Conservation (phyloP, 768 basidiomycete genomes). For the Naganishia kalamii region DNA sequence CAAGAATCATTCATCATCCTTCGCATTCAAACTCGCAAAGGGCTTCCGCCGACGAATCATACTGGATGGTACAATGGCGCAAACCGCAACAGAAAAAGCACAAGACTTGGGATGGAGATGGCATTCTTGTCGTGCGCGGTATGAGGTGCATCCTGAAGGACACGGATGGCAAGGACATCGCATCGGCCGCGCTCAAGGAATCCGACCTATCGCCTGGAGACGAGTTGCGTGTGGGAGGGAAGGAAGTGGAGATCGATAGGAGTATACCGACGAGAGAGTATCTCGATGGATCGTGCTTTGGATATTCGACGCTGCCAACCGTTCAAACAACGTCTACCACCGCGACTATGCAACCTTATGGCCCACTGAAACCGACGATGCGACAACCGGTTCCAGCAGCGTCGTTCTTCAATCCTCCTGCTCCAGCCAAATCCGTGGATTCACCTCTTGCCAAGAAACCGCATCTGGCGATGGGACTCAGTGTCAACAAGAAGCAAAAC, state of each 20-base stretch:
- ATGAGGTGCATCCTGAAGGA: constrained; percentile 34
- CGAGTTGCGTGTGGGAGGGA: constrained; percentile 36
- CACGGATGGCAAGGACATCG: constrained; percentile 35
- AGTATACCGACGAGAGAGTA: constrained; percentile 26
- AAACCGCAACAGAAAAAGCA: constrained; percentile 20
- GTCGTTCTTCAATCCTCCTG: constrained; percentile 33
- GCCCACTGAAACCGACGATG: constrained; percentile 14
- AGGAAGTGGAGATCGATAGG: constrained; percentile 27
- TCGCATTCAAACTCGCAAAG: background rate
- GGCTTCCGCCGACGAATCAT: constrained; percentile 6
- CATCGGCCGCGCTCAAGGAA: constrained; percentile 20
- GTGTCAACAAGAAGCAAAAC: constrained; percentile 29
- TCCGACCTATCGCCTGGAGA: constrained; percentile 27
- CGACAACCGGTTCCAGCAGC: constrained; percentile 26
- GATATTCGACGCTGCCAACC: constrained; percentile 23
- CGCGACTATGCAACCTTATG: constrained; percentile 8
- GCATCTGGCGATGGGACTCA: constrained; percentile 28
- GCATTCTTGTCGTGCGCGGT: constrained; percentile 35
- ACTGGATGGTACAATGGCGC: constrained; percentile 30
- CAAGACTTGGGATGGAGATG: constrained; percentile 46
- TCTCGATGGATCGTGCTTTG: constrained; percentile 27
- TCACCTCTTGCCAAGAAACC: constrained; percentile 15
- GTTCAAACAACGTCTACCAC: constrained; percentile 30
- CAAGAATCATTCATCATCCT: background rate
- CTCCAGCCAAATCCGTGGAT: background rate